Conservation (phyloP, 2,329 filamentous ascomycete species). For the Corniculantispora saksenae region DNA sequence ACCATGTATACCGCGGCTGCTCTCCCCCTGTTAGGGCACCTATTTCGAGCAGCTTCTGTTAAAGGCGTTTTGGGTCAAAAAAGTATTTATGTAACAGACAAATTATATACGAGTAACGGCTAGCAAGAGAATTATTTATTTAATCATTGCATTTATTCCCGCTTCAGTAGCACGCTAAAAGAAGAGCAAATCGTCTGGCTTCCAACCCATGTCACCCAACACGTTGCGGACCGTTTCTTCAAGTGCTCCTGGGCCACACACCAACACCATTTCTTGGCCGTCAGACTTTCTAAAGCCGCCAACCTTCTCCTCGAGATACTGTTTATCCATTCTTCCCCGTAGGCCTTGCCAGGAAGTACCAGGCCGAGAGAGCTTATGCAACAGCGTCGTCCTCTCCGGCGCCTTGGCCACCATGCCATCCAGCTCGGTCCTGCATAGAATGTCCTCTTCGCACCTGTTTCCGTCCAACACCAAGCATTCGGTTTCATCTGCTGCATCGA, state of each 20-base stretch:
- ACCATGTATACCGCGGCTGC: background rate
- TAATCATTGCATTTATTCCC: background rate
- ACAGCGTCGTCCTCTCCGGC: slow-evolving; percentile 58
- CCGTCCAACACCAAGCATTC: slow-evolving; percentile 74
- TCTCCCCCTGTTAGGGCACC: too few species aligned
- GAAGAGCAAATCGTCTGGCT: slow-evolving; percentile 71
- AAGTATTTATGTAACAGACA: background rate
- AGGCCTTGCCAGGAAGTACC: slow-evolving; percentile 66
- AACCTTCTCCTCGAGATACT: slow-evolving; percentile 62
- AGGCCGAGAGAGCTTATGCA: slow-evolving; percentile 70
- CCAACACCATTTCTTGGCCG: slow-evolving; percentile 64
- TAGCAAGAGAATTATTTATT: background rate
- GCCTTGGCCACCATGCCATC: slow-evolving; percentile 61
- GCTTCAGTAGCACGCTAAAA: slow-evolving; percentile 51
- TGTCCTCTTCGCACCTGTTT: slow-evolving; percentile 76
- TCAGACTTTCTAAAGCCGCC: slow-evolving; percentile 36
- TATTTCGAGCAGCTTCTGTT: too few species aligned
- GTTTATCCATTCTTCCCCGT: slow-evolving; percentile 65
- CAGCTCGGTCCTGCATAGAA: slow-evolving; percentile 75
- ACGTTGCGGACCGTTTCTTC: slow-evolving; percentile 65
- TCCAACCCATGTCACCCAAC: slow-evolving; percentile 64
- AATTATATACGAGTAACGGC: background rate
- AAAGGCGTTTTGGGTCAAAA: background rate
- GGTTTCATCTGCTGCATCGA: slow-evolving; percentile 63
- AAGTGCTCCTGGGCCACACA: slow-evolving; percentile 78